Evolutionary conservation across 2,329 filamentous ascomycete species (phyloP), one percentile per base, ranked within the genome.

Genomic region (Decorospora gaudefroyi): DNA sequence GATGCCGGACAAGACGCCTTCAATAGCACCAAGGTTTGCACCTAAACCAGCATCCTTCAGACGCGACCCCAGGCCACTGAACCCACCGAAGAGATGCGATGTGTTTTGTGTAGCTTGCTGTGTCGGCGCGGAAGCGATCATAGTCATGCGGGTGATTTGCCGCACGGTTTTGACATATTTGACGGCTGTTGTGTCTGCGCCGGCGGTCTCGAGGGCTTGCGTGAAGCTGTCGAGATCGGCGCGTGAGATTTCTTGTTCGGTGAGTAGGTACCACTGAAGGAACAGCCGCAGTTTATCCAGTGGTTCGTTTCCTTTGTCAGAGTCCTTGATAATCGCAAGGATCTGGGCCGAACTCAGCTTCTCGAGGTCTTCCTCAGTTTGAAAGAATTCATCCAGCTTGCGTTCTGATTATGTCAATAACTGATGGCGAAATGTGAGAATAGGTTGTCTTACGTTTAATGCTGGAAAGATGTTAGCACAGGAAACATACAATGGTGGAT

Each of bases 111-210:
- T 77, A 10, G 83, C n/a, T n/a, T n/a, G 76, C 48, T 86, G 78
- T 10, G 80, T 77, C 7, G 88, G 85, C 19, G 91, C 85, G 1
- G 91, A 95, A 3, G 91, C 89, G 70, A 99, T 87, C 82, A 97
- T 96, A 10, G 92, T 97, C 90, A 97, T 96, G 53, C 93, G 90
- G 4, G 92, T 97, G 36, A 95, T 90, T 55, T 95, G 89, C 48
- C 92, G 90, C 38, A 97, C 88, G 84, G 63, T 57, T 37, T 62
- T 85, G 59, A 99, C 83, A 60, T 97, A 97, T 30, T 89, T 79
- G 36, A 99, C 77, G 31, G 87, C 85, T 12, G 85, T 85, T 10
- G 84, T 85, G 64, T 96, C 86, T 36, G 85, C 84, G 10, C 88
- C 90, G 9, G 85, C 84, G 30, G 80, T 81, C 48, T 84, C 84